Base-by-base conservation (phyloP, 352 stramenopile species). In the Globisporangium lucens region DNA sequence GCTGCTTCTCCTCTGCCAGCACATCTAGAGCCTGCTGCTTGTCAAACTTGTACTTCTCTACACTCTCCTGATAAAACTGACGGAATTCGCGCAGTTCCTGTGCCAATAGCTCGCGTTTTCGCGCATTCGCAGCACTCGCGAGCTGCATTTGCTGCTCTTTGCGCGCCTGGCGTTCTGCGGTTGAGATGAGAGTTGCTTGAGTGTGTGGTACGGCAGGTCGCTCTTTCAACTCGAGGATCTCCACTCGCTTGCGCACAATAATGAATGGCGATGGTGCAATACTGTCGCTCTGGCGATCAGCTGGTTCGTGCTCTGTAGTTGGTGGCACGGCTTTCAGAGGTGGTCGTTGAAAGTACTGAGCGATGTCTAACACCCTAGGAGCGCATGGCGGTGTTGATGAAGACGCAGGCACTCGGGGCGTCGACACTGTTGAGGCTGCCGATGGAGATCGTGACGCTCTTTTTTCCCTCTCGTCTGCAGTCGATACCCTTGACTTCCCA, bases 11-110 rank as follows among this genome's bases (percentile, higher is more conserved):
- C 22, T 61, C 27, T 57, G 29, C 35, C 75, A 47, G 20, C 15
- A n/a, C 27, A 9, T 33, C n/a, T 0, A 69, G 30, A 12, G 70
- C 20, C 3, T 61, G 69, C 24, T 75, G 60, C 20, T 56, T 66
- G 49, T 78, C 63, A 5, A 30, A 49, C 33, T 70, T 8, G 35
- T 73, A 71, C 4, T 56, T 38, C 13, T 36, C 56, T 5, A 61
- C 72, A 27, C 69, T 80, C 46, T 68, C 58, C 3, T 33, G 51
- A 49, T 71, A 78, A 7, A 78, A 64, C 1, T 61, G 69, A 53
- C 62, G 56, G 9, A 71, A 69, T 22, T 78, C 64, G 2, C 60
- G 10, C 5, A 75, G 7, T 69, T 80, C 52, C 13, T 55, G 51
- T 24, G 63, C 61, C 27, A 27, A 51, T 35, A 68, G 38, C 62